Evolutionary conservation across 257 asterid genomes (phyloP), one percentile per base, ranked within the genome.

Genomic region (Solanum virginianum): DNA sequence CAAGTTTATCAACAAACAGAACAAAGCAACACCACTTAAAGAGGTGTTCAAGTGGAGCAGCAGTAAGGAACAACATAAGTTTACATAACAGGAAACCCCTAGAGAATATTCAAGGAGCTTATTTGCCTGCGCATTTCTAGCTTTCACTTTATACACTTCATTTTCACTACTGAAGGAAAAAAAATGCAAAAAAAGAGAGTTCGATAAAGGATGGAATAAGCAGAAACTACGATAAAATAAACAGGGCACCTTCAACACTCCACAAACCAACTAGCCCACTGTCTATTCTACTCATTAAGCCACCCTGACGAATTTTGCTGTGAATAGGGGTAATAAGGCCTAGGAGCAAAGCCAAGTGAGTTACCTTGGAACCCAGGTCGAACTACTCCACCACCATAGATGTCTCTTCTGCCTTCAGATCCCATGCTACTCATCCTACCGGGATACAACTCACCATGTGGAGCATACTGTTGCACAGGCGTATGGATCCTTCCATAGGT

Each of bases 241-340:
- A 51, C 15, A 51, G 47, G 63, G 5, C 14, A 5, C 24, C 62
- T 77, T 77, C 62, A 51, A 24, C 62, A 77, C 47, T 24, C 82
- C 45, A 15, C 24, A 49, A 51, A 75, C 82, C 43, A 51, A 77
- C 63, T 45, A 51, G 45, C 24, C 82, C 39, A 24, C 79, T 24
- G 22, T 56, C 89, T 93, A 94, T 80, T 94, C 98, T 93, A 94
- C 83, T 95, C 98, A 63, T 89, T 75, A 60, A 94, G 88, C 98
- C 97, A 95, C 7, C 98, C 98, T 4, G 97, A 88, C 7, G 95
- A 92, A 80, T 74, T 85, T 1, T 89, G 90, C n/a, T 74, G 86
- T 3, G 97, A 62, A 84, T 63, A 86, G 2, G 92, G 90, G 24
- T 60, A 83, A 80, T 87, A 86, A 7, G 97, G 96, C 11, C 91